Base-by-base conservation (phyloP, 495 filamentous ascomycete genomes). In the Elasticomyces elasticus region DNA sequence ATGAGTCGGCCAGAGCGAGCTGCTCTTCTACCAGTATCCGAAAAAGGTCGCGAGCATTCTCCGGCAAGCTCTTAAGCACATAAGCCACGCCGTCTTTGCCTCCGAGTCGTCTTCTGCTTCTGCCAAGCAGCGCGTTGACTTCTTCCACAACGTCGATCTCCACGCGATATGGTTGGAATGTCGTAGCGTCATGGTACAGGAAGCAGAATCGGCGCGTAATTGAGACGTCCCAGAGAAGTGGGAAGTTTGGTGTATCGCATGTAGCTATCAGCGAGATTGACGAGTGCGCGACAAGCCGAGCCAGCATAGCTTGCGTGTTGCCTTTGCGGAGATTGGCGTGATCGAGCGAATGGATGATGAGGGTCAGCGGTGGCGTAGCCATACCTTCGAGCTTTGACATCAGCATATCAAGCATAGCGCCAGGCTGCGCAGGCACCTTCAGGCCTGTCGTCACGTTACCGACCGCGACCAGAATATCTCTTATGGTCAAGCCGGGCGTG, bases 41-140 rank as follows among this genome's bases (percentile, higher is more conserved):
- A 67, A 92, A 98, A 25, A 98, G 67, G 49, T 79, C 85, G 62
- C 85, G 81, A 7, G 94, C 94, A 58, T 96, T 97, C 73, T 90
- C 89, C 0, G 94, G 87, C 51, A 98, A 68, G 69, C 83, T 87
- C 61, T 85, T 84, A 28, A 98, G 74, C 50, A 98, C 94, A 58
- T 89, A 97, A 22, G 80, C 82, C 0, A 96, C 90, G 49, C 94
- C 92, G 58, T 95, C 94, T 59, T 88, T 87, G 15, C 92, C 94
- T 48, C 87, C 89, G 10, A 88, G 76, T 47, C 86, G 79, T 33
- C 83, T 77, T n/a, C 88, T 85, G 61, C 82, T 87, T 23, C 89
- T 79, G 24, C 91, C 89, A 0, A 97, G 77, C 0, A 96, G 76
- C 59, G 85, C 79, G 64, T 94, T 83, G 19, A 95, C 88, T 55